A percentile compares a stretch with the other conserved stretches of the same genome.
phyloP scores from a whole-genome alignment of 2,329 filamentous ascomycete genomes.

The Neophaeococcomyces mojaviensis region DNA sequence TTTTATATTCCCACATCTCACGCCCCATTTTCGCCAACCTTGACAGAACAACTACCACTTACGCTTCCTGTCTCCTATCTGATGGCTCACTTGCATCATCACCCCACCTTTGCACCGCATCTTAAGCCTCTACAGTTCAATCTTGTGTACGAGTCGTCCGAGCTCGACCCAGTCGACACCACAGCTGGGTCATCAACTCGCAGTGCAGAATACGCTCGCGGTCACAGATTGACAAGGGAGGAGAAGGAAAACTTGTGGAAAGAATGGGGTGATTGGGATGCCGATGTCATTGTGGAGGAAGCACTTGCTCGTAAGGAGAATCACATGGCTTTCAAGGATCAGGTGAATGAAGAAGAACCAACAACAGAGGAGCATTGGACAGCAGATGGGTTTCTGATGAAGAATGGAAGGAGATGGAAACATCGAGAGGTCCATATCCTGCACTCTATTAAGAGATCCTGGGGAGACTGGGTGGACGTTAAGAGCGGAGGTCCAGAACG shows the following conservation, averaged over 20 bases:
- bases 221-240: conserved; percentile 26
- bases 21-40: conserved; percentile 9
- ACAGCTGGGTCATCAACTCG: conserved; percentile 11
- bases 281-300: conserved; percentile 42
- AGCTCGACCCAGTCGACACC: conserved; percentile 68
- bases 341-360: conserved; percentile 31
- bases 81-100: conserved; percentile 70
- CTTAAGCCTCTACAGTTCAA: conserved; percentile 51
- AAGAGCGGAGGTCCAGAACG: conserved; percentile 57
- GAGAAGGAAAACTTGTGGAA: conserved; percentile 52
- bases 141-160: conserved; percentile 81
- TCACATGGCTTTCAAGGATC: conserved; percentile 32
- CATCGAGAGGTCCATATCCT: conserved; percentile 72
- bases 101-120: conserved; percentile 31
- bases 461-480: conserved; percentile 60
- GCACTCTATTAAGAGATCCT: conserved; percentile 60
- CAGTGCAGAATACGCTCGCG: conserved; percentile 2
- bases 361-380: conserved; percentile 8
- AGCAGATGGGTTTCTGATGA: conserved; percentile 15
- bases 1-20: conserved; percentile 46
- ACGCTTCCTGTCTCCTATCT: conserved; percentile 69
- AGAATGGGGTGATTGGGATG: conserved; percentile 30
- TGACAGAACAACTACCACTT: conserved; percentile 4
- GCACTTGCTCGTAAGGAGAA: conserved; percentile 33
- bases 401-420: conserved; percentile 53